These are phyloP conservation scores for Fallopia convolvulus DNA, from an alignment of 148 eudicot species.

Conservation along the genomic window DNA sequence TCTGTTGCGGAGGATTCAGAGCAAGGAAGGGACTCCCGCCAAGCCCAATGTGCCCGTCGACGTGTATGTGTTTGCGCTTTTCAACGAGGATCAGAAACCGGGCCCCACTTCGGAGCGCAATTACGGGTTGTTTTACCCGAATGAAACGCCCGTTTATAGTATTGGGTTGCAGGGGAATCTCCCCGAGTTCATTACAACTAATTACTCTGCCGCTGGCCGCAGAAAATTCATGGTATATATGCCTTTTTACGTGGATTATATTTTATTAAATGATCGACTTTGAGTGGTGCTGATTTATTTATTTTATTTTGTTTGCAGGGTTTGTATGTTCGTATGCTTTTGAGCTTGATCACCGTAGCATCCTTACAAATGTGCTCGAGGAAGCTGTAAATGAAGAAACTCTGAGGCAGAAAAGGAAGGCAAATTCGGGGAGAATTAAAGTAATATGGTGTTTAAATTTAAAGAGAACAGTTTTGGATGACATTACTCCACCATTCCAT, in stretches of 20 bases:
- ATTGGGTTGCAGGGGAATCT: slow-evolving; percentile 58
- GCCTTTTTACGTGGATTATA: no score
- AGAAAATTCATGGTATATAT: slow-evolving; percentile 17
- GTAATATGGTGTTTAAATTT: neutral
- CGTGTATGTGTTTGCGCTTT: slow-evolving; percentile 72
- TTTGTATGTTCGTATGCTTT: neutral
- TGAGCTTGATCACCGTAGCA: neutral
- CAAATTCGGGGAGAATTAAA: no score
- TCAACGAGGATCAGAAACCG: slow-evolving; percentile 76
- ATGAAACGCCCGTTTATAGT: slow-evolving; percentile 59
- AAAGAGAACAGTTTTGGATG: neutral
- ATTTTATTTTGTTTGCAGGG: neutral
- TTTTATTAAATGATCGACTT: no score
- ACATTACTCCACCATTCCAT: neutral
- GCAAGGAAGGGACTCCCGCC: slow-evolving; percentile 59
- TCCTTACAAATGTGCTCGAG: neutral
- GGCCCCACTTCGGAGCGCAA: slow-evolving; percentile 84
- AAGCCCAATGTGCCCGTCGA: slow-evolving; percentile 51
- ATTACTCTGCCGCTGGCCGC: slow-evolving; percentile 12
- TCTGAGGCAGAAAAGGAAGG: neutral
- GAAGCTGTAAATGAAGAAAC: neutral
- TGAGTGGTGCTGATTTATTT: neutral
- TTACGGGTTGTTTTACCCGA: slow-evolving; percentile 72
- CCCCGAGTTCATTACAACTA: slow-evolving; percentile 32
- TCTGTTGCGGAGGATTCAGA: slow-evolving; percentile 41